phyloP scores from a whole-genome alignment of 371 early-diverging fungal species.

The Chytridium lagenaria region DNA sequence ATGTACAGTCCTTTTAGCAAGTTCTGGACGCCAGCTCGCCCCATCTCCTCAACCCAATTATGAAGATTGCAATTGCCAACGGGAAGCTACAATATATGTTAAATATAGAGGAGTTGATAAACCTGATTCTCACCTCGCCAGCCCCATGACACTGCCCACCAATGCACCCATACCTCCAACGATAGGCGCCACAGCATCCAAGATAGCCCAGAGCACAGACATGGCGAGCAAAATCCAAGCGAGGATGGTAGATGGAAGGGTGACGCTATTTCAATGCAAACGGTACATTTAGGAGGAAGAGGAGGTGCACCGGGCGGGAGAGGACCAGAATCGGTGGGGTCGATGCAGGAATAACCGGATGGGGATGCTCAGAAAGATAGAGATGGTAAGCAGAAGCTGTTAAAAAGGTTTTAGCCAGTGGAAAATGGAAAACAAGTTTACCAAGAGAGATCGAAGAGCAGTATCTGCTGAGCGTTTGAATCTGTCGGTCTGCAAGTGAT shows the following conservation, averaged over 20 bases:
- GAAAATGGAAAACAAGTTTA: not conserved
- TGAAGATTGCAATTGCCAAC: slow-evolving; percentile 3
- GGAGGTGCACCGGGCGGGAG: not conserved
- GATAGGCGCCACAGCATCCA: slow-evolving; percentile 10
- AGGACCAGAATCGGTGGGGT: not conserved
- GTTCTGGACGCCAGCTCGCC: not conserved
- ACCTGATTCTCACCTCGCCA: slow-evolving; percentile 5
- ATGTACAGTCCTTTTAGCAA: too few species aligned
- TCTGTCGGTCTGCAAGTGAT: not conserved
- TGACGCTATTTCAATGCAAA: not conserved
- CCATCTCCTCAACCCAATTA: slow-evolving; percentile 1
- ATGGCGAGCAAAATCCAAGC: slow-evolving; percentile 12
- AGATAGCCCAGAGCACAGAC: slow-evolving; percentile 4
- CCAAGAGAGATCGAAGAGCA: not conserved
- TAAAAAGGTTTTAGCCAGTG: not conserved
- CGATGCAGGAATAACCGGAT: slow-evolving; percentile 6
- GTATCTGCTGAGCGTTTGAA: slow-evolving; percentile 7
- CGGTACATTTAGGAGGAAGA: not conserved
- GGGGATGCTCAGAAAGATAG: slow-evolving; percentile 9
- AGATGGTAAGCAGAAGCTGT: slow-evolving; percentile 6
- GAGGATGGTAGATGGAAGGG: slow-evolving; percentile 1
- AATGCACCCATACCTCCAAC: slow-evolving; percentile 8
- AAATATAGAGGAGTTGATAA: not conserved
- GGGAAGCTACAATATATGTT: slow-evolving; percentile 1
- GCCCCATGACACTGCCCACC: slow-evolving; percentile 2